These are phyloP conservation scores for Galium porrigens DNA, from an alignment of 305 asterid species.

Conservation along the genomic window DNA sequence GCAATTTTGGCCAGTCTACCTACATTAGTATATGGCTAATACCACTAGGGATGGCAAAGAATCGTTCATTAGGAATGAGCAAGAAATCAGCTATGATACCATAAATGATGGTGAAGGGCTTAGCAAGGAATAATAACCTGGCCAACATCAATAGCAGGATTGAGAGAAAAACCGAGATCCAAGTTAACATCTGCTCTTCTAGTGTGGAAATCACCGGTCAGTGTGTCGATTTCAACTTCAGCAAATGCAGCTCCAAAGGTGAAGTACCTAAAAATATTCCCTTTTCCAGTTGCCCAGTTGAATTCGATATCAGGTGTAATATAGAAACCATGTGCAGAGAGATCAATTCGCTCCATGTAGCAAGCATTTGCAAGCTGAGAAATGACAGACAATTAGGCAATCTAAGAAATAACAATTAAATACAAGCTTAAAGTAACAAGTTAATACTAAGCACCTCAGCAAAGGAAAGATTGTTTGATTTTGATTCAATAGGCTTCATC, in stretches of 20 bases:
- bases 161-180: constrained; percentile 82
- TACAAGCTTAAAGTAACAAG: neutral
- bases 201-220: constrained; percentile 84
- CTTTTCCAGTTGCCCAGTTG: constrained; percentile 69
- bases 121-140: constrained; percentile 40
- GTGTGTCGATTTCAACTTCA: constrained; percentile 87
- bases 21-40: neutral
- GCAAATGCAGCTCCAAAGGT: constrained; percentile 87
- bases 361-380: constrained; percentile 67
- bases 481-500: constrained; percentile 59
- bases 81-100: neutral
- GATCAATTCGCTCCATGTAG: constrained; percentile 77
- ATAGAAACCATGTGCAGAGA: constrained; percentile 85
- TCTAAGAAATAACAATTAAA: neutral
- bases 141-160: constrained; percentile 91
- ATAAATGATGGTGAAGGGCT: neutral
- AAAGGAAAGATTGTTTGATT: constrained; percentile 42
- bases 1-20: neutral
- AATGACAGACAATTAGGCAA: neutral
- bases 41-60: neutral
- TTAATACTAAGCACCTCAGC: constrained; percentile 44
- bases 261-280: constrained; percentile 63
- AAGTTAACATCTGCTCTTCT: constrained; percentile 59
- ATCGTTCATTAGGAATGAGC: neutral
- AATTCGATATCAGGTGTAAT: constrained; percentile 65